phyloP scores from a whole-genome alignment of 2,329 filamentous ascomycete genomes.

The Sclerotinia glacialis region DNA sequence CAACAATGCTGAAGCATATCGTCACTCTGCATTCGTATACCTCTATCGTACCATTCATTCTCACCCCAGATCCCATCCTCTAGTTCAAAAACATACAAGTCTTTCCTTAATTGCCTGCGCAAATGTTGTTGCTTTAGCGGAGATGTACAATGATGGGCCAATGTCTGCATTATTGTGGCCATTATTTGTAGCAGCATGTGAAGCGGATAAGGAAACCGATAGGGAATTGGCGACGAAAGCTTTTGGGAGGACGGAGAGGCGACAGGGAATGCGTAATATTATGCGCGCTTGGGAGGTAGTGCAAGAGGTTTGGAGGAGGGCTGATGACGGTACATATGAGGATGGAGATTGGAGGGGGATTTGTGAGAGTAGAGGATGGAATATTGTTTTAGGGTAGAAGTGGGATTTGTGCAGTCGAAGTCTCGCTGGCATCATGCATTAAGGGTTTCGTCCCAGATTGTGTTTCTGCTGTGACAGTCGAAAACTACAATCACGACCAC shows the following conservation, averaged over 20 bases:
- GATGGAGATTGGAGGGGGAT: constrained; percentile 50
- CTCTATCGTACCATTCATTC: constrained; percentile 44
- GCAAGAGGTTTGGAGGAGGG: constrained; percentile 58
- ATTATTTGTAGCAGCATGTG: constrained; percentile 60
- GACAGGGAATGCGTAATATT: constrained; percentile 66
- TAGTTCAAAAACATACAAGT: constrained; percentile 54
- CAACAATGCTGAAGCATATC: constrained; percentile 50
- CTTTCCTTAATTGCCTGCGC: constrained; percentile 53
- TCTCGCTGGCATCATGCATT: too few relatives aligned
- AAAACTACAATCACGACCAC: neutral
- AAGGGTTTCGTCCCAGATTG: neutral
- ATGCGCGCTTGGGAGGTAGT: constrained; percentile 58
- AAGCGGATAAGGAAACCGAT: constrained; percentile 51
- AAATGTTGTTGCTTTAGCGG: constrained; percentile 50
- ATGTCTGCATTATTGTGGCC: constrained; percentile 65
- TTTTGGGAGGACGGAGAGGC: constrained; percentile 52
- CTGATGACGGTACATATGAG: constrained; percentile 40
- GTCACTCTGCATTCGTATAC: constrained; percentile 48
- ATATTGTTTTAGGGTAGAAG: constrained; percentile 54
- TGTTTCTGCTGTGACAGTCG: neutral
- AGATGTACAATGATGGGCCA: constrained; percentile 45
- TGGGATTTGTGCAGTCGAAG: neutral
- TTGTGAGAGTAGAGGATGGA: constrained; percentile 56
- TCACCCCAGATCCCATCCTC: constrained; percentile 46
- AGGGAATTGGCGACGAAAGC: constrained; percentile 50